These are phyloP conservation scores for Detonula confervacea DNA, from an alignment of 352 stramenopile genomes.

Conservation along the genomic window DNA sequence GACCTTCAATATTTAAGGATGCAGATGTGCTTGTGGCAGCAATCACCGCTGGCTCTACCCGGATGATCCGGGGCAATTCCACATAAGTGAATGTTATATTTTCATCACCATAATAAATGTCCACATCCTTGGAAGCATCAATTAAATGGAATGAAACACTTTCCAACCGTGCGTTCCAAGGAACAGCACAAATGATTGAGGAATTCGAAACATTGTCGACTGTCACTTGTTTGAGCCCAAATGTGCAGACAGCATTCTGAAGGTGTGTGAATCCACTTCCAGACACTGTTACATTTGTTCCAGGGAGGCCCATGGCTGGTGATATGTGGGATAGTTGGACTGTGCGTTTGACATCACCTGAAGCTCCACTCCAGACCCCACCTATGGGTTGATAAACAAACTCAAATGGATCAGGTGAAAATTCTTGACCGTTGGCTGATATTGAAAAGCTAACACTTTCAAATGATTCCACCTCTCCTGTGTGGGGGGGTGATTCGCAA, in stretches of 20 bases:
- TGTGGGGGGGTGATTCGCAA: conserved; percentile 29
- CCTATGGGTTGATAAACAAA: conserved; percentile 41
- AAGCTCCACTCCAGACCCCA: neutral
- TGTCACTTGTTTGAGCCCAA: conserved; percentile 7
- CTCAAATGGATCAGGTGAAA: conserved; percentile 32
- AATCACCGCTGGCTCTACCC: conserved; percentile 27
- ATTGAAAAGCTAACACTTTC: conserved; percentile 40
- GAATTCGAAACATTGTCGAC: conserved; percentile 15
- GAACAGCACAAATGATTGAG: conserved; percentile 23
- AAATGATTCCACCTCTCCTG: neutral
- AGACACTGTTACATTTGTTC: conserved; percentile 21
- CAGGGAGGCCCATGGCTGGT: conserved; percentile 18
- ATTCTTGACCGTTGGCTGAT: conserved; percentile 35
- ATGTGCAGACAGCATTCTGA: conserved; percentile 9
- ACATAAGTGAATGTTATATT: conserved; percentile 32
- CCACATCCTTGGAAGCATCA: conserved; percentile 7
- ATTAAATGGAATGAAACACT: conserved; percentile 30
- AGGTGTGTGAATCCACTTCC: conserved; percentile 25
- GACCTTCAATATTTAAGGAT: conserved; percentile 22
- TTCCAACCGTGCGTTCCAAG: conserved; percentile 33
- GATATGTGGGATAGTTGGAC: conserved; percentile 29
- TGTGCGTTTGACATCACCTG: neutral
- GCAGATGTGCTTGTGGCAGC: conserved; percentile 13
- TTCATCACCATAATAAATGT: conserved; percentile 13
- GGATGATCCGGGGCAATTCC: conserved; percentile 4